These are phyloP conservation scores for Moniliella sp. DNA, from an alignment of 1,284 basidiomycete genomes.

Conservation along the genomic window DNA sequence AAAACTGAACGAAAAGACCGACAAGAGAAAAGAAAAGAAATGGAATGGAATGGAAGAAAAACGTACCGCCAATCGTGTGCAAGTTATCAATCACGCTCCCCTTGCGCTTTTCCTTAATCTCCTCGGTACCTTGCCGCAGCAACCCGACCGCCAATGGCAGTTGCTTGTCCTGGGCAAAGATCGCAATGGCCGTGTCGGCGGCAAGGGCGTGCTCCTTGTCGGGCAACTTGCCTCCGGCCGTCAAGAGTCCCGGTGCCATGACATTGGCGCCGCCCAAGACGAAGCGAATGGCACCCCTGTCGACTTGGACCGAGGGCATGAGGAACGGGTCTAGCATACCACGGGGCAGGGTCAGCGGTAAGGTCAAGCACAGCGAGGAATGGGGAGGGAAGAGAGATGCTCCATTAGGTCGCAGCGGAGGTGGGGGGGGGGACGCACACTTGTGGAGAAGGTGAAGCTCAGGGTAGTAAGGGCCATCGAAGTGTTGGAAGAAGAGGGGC, in stretches of 20 bases:
- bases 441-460: slow-evolving; percentile 70
- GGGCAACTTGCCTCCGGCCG: slow-evolving; percentile 67
- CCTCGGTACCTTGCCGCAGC: slow-evolving; percentile 60
- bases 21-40: no score
- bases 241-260: slow-evolving; percentile 63
- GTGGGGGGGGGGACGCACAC: slow-evolving; percentile 35
- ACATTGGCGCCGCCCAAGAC: slow-evolving; percentile 49
- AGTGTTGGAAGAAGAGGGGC: slow-evolving; percentile 88
- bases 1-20: no score
- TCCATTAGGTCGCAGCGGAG: neutral
- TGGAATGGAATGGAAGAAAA: no score
- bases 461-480: slow-evolving; percentile 76
- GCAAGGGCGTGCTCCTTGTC: slow-evolving; percentile 49
- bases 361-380: neutral
- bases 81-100: slow-evolving; percentile 71
- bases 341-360: neutral
- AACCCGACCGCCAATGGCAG: slow-evolving; percentile 71
- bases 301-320: slow-evolving; percentile 67
- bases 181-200: slow-evolving; percentile 54
- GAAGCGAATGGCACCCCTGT: slow-evolving; percentile 93
- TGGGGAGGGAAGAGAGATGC: neutral
- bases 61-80: slow-evolving; percentile 65
- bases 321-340: slow-evolving; percentile 47
- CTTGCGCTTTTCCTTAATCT: slow-evolving; percentile 72
- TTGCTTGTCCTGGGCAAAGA: slow-evolving; percentile 88